These are phyloP conservation scores for Bruguiera sexangula DNA, from an alignment of 345 rosid species.

Conservation along the genomic window DNA sequence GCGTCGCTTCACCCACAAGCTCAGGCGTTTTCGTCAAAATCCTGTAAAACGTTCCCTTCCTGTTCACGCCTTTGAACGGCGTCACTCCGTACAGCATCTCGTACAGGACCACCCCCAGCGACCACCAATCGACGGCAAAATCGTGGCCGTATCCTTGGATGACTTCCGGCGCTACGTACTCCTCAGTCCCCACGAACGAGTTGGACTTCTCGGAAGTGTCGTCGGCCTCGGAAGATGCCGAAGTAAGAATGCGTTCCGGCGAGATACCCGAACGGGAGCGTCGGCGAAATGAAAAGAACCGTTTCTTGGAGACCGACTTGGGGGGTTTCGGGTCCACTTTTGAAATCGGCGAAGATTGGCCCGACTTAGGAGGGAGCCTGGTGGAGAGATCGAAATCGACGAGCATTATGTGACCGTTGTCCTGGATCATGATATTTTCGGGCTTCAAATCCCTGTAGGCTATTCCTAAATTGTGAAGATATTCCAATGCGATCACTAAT, in stretches of 20 bases:
- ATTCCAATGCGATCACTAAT: slow-evolving; percentile 69
- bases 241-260: slow-evolving; percentile 7
- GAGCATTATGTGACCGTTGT: slow-evolving; percentile 82
- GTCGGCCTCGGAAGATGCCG: slow-evolving; percentile 14
- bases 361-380: slow-evolving; percentile 45
- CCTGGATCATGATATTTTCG: slow-evolving; percentile 80
- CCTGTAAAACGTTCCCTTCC: slow-evolving; percentile 67
- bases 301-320: slow-evolving; percentile 12
- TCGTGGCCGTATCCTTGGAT: slow-evolving; percentile 74
- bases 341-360: slow-evolving; percentile 21
- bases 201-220: slow-evolving; percentile 48
- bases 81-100: slow-evolving; percentile 90
- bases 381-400: slow-evolving; percentile 93
- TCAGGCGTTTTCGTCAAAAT: slow-evolving; percentile 54
- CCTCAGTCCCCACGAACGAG: slow-evolving; percentile 94
- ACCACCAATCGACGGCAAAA: slow-evolving; percentile 92
- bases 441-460: slow-evolving; percentile 88
- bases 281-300: slow-evolving; percentile 24
- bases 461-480: slow-evolving; percentile 66
- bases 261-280: slow-evolving; percentile 49
- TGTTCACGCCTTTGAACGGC: slow-evolving; percentile 64
- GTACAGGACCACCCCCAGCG: slow-evolving; percentile 70
- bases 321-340: not conserved
- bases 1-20: slow-evolving; percentile 63
- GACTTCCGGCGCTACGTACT: slow-evolving; percentile 86